A percentile compares a stretch with the other conserved stretches of the same genome.
phyloP scores from a whole-genome alignment of 169 alveolate species.

The Plasmodium inui region DNA sequence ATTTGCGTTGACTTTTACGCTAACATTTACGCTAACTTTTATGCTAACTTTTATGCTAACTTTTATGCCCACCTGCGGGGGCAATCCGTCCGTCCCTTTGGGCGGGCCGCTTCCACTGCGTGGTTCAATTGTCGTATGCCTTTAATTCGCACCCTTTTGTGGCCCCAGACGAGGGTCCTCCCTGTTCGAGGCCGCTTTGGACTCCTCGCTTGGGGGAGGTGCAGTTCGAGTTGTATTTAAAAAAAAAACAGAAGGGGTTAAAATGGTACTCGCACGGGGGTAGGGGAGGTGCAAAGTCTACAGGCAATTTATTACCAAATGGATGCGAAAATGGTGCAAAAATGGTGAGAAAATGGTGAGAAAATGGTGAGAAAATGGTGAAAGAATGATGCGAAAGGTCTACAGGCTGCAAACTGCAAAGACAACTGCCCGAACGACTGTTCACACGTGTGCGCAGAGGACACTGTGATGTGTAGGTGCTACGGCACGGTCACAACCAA shows the following conservation, averaged over 20 bases:
- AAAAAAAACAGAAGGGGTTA: background rate
- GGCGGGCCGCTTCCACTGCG: background rate
- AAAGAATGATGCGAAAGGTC: background rate
- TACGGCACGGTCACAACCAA: conserved; percentile 20
- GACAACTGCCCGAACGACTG: background rate
- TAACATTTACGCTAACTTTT: too few relatives aligned
- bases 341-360: background rate
- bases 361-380: background rate
- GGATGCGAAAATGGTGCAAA: background rate
- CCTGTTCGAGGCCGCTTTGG: background rate
- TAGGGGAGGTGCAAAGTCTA: background rate
- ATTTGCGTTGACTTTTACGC: background rate
- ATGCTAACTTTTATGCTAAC: background rate
- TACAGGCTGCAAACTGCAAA: background rate
- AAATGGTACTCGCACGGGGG: background rate
- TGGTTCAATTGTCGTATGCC: background rate
- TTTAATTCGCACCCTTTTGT: background rate
- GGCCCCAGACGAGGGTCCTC: background rate
- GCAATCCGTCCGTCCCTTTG: background rate
- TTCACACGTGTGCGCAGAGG: background rate
- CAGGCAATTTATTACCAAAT: background rate
- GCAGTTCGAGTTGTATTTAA: background rate
- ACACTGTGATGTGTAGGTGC: background rate
- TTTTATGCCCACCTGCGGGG: background rate
- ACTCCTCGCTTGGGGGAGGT: background rate